Percentiles rank a stretch among this genome's conserved stretches.
Evolutionary conservation across 176 grass and related monocot species (phyloP).

Genomic region (Tillandsia leiboldiana): DNA sequence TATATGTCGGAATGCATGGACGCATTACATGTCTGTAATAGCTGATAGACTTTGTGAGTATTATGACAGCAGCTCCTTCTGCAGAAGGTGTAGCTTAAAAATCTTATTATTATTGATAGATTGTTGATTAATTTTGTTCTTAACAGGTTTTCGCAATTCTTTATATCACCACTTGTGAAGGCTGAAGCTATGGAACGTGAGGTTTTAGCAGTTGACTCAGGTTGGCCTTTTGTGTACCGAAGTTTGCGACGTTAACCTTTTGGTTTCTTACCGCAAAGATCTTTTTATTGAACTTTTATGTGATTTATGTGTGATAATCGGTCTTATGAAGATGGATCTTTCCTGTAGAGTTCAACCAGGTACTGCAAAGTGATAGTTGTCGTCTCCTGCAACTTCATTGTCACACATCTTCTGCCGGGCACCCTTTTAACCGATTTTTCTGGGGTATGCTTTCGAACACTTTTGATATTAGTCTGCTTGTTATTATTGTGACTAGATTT

Average conservation of each 20-base stretch:
- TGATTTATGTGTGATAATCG: slow-evolving; percentile 2
- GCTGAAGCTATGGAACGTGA: slow-evolving; percentile 95
- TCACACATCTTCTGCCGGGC: slow-evolving; percentile 60
- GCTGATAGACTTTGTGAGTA: background rate
- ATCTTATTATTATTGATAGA: slow-evolving; percentile 18
- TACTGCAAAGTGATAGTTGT: slow-evolving; percentile 75
- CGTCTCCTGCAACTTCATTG: slow-evolving; percentile 83
- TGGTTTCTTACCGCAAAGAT: background rate
- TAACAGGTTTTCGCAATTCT: slow-evolving; percentile 90
- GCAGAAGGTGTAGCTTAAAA: background rate
- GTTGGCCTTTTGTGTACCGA: slow-evolving; percentile 26
- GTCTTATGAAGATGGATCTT: background rate
- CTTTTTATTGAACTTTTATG: background rate
- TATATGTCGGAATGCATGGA: background rate
- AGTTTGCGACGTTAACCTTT: too few relatives aligned
- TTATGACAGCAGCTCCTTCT: background rate
- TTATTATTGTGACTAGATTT: background rate
- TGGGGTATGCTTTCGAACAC: slow-evolving; percentile 63
- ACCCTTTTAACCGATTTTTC: slow-evolving; percentile 87
- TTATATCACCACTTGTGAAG: slow-evolving; percentile 94
- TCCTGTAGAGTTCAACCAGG: slow-evolving; percentile 80
- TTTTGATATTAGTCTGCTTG: background rate
- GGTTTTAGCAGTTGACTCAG: slow-evolving; percentile 87
- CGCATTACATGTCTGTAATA: background rate
- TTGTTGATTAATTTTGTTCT: slow-evolving; percentile 29